Base-by-base conservation (phyloP, 2,329 filamentous ascomycete species). In the Purpureocillium lavendulum region DNA sequence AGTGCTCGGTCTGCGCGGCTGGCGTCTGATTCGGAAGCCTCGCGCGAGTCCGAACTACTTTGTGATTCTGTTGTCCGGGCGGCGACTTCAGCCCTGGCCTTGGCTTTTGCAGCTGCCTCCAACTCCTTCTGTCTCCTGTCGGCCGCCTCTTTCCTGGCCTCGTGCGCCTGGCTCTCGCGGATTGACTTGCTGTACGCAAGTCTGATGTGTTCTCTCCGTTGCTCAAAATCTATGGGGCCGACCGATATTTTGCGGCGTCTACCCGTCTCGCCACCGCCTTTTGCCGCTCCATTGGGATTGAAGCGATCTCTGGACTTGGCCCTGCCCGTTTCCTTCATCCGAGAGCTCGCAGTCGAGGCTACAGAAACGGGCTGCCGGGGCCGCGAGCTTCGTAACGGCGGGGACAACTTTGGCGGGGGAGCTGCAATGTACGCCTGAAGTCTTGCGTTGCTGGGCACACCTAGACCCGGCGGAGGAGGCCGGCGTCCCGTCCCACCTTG, bases 141-240 rank as follows among this genome's bases (percentile, higher is more conserved):
- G 16, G 70, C 71, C 28, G 73, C 73, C 38, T 65, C 64, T 55
- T 70, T 64, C 53, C 70, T 69, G 38, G 68, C 70, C 41, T 73
- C 71, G n/a, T 67, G 61, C 42, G 74, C 80, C 54, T 85, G 80
- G 50, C 68, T 83, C 54, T 87, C 83, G 46, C 82, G 76, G 35
- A 92, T 80, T n/a, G 84, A 87, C 56, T 84, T 86, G 50, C 80
- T 89, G 59, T 94, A 90, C 12, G 87, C 87, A 41, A 87, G 77
- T 50, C 89, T 83, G 51, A 94, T 94, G 44, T 81, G 80, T 54
- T 87, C 82, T 50, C 88, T 75, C 37, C 87, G 76, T 49, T 86
- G 84, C 43, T 84, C 87, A 56, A 94, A 92, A 60, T 95, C 86
- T 38, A 94, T 85, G 43, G 83, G 82, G 1, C 82, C 82, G 42